Evolutionary conservation across 768 basidiomycete species (phyloP).

Genomic region (Phlebiopsis gigantea): DNA sequence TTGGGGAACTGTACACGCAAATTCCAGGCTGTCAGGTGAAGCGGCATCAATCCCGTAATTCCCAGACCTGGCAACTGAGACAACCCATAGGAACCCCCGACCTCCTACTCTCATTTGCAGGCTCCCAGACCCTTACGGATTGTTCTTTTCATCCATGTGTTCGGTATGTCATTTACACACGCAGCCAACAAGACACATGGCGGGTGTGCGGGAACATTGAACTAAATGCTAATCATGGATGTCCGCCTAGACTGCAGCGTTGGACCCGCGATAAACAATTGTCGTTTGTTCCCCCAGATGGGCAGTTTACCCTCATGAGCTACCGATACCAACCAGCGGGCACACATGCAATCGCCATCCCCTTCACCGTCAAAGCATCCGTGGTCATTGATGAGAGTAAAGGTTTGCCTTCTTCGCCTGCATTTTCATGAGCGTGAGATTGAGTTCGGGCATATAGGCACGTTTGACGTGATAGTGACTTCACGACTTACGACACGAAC

Average conservation of each 20-base stretch:
- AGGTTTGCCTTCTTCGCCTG: constrained; percentile 25
- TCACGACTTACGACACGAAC: constrained; percentile 58
- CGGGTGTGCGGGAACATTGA: too few relatives aligned
- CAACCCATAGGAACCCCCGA: constrained; percentile 74
- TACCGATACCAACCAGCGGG: constrained; percentile 56
- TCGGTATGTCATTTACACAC: constrained; percentile 64
- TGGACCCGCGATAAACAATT: constrained; percentile 74
- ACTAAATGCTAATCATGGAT: constrained; percentile 3
- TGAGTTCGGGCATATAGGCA: constrained; percentile 36
- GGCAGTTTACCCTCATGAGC: constrained; percentile 77
- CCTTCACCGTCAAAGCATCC: constrained; percentile 27
- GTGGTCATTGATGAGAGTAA: constrained; percentile 36
- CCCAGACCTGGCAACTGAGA: neutral
- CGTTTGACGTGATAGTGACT: constrained; percentile 56
- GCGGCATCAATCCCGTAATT: neutral
- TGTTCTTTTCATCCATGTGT: constrained; percentile 92
- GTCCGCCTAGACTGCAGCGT: constrained; percentile 56
- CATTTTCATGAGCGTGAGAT: neutral
- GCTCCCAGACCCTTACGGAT: constrained; percentile 67
- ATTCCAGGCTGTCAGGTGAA: constrained; percentile 70
- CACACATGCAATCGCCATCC: constrained; percentile 26
- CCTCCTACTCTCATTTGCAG: constrained; percentile 69
- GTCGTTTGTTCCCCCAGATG: constrained; percentile 94
- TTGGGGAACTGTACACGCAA: constrained; percentile 74
- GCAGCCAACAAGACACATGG: constrained; percentile 22